Evolutionary conservation across 352 stramenopile species (phyloP).

Genomic region (Thraustochytrium striatum): DNA sequence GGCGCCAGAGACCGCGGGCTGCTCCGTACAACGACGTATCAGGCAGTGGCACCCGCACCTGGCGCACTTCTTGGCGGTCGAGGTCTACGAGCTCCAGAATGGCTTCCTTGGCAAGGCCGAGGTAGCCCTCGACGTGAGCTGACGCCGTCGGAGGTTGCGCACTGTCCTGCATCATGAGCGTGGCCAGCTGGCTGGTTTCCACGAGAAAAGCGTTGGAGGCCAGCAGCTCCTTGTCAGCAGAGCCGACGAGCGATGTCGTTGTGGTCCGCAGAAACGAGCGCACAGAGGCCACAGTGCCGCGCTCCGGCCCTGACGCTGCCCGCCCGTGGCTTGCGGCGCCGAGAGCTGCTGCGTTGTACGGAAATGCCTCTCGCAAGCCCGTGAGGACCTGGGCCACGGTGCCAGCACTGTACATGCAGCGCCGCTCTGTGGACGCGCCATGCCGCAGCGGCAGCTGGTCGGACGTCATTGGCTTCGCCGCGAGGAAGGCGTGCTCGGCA

Average conservation of each 20-base stretch:
- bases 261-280: constrained; percentile 34
- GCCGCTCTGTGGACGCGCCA: background rate
- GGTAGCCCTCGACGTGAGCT: no score
- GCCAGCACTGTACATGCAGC: constrained; percentile 38
- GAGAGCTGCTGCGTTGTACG: constrained; percentile 9
- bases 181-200: background rate
- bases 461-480: background rate
- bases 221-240: background rate
- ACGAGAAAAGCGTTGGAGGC: background rate
- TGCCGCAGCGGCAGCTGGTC: constrained; percentile 22
- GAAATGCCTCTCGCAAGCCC: background rate
- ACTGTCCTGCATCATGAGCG: background rate
- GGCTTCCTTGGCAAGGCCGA: constrained; percentile 35
- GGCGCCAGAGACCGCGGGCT: background rate
- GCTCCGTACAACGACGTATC: constrained; percentile 35
- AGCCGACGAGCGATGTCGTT: background rate
- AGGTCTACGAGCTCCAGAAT: constrained; percentile 34
- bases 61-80: constrained; percentile 1
- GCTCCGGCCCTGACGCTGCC: no score
- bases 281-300: no score
- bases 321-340: no score
- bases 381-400: constrained; percentile 15
- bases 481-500: constrained; percentile 27
- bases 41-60: constrained; percentile 13
- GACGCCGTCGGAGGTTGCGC: background rate